Conservation (phyloP, 2,329 filamentous ascomycete species). For the Trichophyton verrucosum region DNA sequence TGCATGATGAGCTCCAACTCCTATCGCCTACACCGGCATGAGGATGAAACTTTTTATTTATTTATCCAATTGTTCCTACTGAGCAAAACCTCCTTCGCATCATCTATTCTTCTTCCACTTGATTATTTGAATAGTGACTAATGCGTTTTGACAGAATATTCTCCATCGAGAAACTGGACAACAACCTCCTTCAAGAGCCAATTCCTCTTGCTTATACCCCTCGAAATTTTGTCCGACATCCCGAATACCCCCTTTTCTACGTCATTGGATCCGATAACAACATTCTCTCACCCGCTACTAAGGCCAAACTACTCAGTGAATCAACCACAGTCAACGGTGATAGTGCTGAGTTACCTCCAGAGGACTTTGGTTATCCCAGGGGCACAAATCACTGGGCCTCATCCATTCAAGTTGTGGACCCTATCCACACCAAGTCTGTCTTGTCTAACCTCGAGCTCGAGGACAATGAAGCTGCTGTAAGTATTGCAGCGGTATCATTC, state of each 20-base stretch:
- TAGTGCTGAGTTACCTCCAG: slow-evolving; percentile 55
- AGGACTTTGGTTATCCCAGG: slow-evolving; percentile 80
- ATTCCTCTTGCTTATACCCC: slow-evolving; percentile 85
- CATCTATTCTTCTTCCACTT: slow-evolving; percentile 25
- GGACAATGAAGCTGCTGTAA: slow-evolving; percentile 85
- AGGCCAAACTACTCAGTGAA: slow-evolving; percentile 61
- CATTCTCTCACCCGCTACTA: slow-evolving; percentile 67
- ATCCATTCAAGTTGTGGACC: slow-evolving; percentile 85
- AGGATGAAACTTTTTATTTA: slow-evolving; percentile 36
- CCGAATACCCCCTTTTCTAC: slow-evolving; percentile 80
- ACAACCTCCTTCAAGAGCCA: slow-evolving; percentile 74
- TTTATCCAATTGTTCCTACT: slow-evolving; percentile 93
- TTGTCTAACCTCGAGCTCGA: slow-evolving; percentile 68
- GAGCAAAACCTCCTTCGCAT: slow-evolving; percentile 35
- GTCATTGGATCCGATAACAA: slow-evolving; percentile 91
- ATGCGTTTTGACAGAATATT: slow-evolving; percentile 53
- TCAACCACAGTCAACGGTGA: slow-evolving; percentile 60
- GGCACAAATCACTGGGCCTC: slow-evolving; percentile 85
- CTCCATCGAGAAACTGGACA: slow-evolving; percentile 71
- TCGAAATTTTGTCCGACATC: slow-evolving; percentile 73
- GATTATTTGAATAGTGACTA: neutral
- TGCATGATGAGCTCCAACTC: slow-evolving; percentile 49
- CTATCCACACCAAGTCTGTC: slow-evolving; percentile 59
- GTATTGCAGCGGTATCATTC: slow-evolving; percentile 72
- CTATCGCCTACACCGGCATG: slow-evolving; percentile 24